Evolutionary conservation across 768 basidiomycete genomes (phyloP).

Genomic region (Flagelloscypha sp.): DNA sequence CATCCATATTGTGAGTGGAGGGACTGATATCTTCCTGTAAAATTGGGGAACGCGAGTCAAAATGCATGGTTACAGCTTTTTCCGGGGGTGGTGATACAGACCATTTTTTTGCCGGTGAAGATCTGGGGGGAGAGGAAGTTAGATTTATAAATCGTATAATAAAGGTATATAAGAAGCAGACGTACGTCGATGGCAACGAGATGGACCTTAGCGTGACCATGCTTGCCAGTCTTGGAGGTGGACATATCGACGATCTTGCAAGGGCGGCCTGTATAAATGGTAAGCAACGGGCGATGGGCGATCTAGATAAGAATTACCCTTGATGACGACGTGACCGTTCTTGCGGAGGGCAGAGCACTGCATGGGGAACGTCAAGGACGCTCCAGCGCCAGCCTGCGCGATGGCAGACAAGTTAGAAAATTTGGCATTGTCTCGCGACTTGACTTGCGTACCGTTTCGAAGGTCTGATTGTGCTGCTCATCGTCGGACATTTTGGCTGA

Average conservation of each 20-base stretch:
- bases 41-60: slow-evolving; percentile 7
- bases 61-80: not conserved
- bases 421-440: slow-evolving; percentile 10
- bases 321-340: slow-evolving; percentile 93
- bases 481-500: slow-evolving; percentile 82
- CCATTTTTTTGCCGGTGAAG: slow-evolving; percentile 97
- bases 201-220: slow-evolving; percentile 99
- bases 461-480: slow-evolving; percentile 77
- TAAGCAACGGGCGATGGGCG: slow-evolving; percentile 2
- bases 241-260: slow-evolving; percentile 99
- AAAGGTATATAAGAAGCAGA: slow-evolving; percentile 13
- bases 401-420: slow-evolving; percentile 5
- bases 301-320: slow-evolving; percentile 37
- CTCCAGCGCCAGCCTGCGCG: slow-evolving; percentile 57
- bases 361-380: slow-evolving; percentile 76
- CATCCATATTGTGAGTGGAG: slow-evolving; percentile 99
- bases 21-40: slow-evolving; percentile 85
- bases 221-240: slow-evolving; percentile 99
- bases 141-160: slow-evolving; percentile 5
- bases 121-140: slow-evolving; percentile 51
- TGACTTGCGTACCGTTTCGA: slow-evolving; percentile 58
- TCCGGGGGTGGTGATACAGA: slow-evolving; percentile 29
- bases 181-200: slow-evolving; percentile 92
- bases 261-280: slow-evolving; percentile 53
- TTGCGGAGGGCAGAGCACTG: slow-evolving; percentile 96